These are phyloP conservation scores for Candida lessepsii DNA, from an alignment of 805 yeast species.

Conservation along the genomic window DNA sequence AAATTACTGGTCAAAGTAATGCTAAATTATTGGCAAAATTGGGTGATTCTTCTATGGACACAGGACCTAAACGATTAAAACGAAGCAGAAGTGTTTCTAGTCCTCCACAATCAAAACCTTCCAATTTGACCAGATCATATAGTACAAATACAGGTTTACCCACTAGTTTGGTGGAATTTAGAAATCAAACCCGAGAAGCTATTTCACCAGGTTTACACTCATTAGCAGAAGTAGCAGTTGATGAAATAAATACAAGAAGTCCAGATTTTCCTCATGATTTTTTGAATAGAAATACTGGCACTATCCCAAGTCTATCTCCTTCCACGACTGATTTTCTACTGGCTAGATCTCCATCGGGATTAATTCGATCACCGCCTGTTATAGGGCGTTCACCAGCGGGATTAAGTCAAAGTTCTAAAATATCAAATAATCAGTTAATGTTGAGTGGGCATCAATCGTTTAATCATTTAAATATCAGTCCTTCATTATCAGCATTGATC, in stretches of 20 bases:
- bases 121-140: slow-evolving; percentile 4
- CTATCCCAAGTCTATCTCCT: slow-evolving; percentile 11
- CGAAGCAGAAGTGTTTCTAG: slow-evolving; percentile 16
- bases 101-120: background rate
- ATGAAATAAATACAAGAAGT: slow-evolving; percentile 23
- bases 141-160: slow-evolving; percentile 3
- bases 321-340: slow-evolving; percentile 13
- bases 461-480: slow-evolving; percentile 29
- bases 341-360: slow-evolving; percentile 2
- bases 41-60: slow-evolving; percentile 15
- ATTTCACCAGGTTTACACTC: slow-evolving; percentile 22
- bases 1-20: slow-evolving; percentile 11
- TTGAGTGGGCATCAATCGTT: slow-evolving; percentile 4
- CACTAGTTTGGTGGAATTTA: slow-evolving; percentile 1
- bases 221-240: slow-evolving; percentile 36
- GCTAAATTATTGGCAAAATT: slow-evolving; percentile 14
- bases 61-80: slow-evolving; percentile 12
- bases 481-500: slow-evolving; percentile 38
- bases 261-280: slow-evolving; percentile 12
- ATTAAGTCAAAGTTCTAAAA: slow-evolving; percentile 5
- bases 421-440: background rate
- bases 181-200: slow-evolving; percentile 1
- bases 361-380: too few relatives aligned
- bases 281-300: slow-evolving; percentile 9
- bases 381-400: slow-evolving; percentile 6